These are phyloP conservation scores for Ceratocystis colombiana DNA, from an alignment of 2,329 filamentous ascomycete genomes.

Conservation along the genomic window DNA sequence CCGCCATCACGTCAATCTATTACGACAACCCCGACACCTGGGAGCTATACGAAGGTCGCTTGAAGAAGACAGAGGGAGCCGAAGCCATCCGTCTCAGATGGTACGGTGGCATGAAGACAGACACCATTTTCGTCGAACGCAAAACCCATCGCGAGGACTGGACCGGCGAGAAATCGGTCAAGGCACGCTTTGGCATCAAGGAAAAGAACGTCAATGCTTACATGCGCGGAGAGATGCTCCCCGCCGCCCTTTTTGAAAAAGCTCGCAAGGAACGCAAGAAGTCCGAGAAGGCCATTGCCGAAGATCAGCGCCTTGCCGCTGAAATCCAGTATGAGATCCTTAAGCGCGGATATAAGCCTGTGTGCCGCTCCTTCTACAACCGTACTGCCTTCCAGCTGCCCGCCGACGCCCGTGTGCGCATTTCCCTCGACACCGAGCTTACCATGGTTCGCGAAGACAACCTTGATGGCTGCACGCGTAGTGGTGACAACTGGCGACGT, in stretches of 20 bases:
- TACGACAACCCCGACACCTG: slow-evolving; percentile 91
- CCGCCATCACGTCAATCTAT: slow-evolving; percentile 96
- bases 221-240: slow-evolving; percentile 71
- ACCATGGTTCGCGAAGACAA: slow-evolving; percentile 96
- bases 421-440: slow-evolving; percentile 91
- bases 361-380: slow-evolving; percentile 95
- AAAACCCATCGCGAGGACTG: slow-evolving; percentile 98
- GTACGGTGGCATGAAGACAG: slow-evolving; percentile 94
- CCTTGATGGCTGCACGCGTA: slow-evolving; percentile 63
- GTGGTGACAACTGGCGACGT: slow-evolving; percentile 85
- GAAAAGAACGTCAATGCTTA: slow-evolving; percentile 97
- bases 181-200: slow-evolving; percentile 87
- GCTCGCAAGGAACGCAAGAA: slow-evolving; percentile 93
- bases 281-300: slow-evolving; percentile 77
- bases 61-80: slow-evolving; percentile 96
- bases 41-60: slow-evolving; percentile 84
- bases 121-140: slow-evolving; percentile 92
- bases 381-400: slow-evolving; percentile 95
- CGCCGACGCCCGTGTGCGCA: slow-evolving; percentile 88
- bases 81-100: slow-evolving; percentile 92
- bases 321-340: slow-evolving; percentile 92
- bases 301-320: slow-evolving; percentile 77
- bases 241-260: slow-evolving; percentile 88
- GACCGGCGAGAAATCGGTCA: slow-evolving; percentile 98
- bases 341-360: slow-evolving; percentile 74